Base-by-base conservation (phyloP, 768 basidiomycete genomes). In the Amanita polypyramis region DNA sequence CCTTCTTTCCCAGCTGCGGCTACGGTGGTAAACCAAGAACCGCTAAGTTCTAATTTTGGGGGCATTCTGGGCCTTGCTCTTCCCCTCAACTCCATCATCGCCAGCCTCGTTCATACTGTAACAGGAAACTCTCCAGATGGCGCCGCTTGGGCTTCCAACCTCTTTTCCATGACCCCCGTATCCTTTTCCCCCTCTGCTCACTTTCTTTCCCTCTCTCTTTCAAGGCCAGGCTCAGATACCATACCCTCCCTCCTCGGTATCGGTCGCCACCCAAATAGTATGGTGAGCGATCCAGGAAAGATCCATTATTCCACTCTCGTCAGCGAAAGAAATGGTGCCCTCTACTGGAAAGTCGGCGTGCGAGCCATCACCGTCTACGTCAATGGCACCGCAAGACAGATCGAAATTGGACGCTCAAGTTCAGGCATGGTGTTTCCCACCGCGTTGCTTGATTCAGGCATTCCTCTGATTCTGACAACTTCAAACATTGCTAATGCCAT, bases 61-160 rank as follows among this genome's bases (percentile, higher is more conserved):
- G 87, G 87, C 21, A 72, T 89, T 44, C 70, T 89, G 4, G 87
- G 86, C 14, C 77, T 90, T 40, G 83, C 85, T 1, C 77, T 88
- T 21, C 83, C 87, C 19, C 63, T 68, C 39, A 79, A 87, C 63
- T 84, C 80, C n/a, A 53, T 80, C 51, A 89, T 90, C 45, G 70
- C 80, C 3, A 43, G 60, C 0, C 5, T 35, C 1, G 67, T 90
- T 19, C 68, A 74, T 0, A 70, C 83, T 1, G 66, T 66, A 15
- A 70, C 66, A 7, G 65, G 59, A 39, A 70, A 79, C 61, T 51
- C 62, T 4, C 74, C 78, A 0, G 81, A 86, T 53, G 85, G 86
- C 39, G 82, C 85, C 2, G 60, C 79, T 0, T 69, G 82, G 62
- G 65, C 78, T 0, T 81, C 83, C 14, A 88, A 88, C 53, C 65